Percentiles rank a stretch among this genome's conserved stretches.
phyloP scores from a whole-genome alignment of 2,329 filamentous ascomycete species.

The Penicillium sp. region DNA sequence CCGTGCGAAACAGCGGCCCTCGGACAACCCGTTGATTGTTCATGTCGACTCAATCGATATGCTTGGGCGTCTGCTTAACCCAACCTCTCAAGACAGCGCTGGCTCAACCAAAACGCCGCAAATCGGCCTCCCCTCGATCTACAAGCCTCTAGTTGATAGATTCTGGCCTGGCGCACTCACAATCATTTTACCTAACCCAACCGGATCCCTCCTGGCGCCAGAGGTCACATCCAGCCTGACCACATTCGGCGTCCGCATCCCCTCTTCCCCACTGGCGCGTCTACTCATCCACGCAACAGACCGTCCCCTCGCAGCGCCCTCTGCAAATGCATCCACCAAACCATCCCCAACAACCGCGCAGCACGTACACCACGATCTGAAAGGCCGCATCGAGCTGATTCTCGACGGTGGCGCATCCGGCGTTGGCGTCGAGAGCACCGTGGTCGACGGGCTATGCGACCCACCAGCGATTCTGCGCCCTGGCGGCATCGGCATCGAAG shows the following conservation, averaged over 20 bases:
- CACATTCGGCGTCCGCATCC: slow-evolving; percentile 90
- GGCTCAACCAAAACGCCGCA: slow-evolving; percentile 31
- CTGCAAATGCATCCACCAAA: slow-evolving; percentile 89
- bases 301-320: slow-evolving; percentile 82
- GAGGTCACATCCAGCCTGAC: slow-evolving; percentile 83
- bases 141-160: slow-evolving; percentile 69
- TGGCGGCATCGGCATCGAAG: slow-evolving; percentile 80
- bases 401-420: slow-evolving; percentile 82
- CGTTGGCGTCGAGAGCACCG: slow-evolving; percentile 94
- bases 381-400: slow-evolving; percentile 79
- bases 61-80: slow-evolving; percentile 61
- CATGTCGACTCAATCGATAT: slow-evolving; percentile 81
- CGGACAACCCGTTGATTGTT: slow-evolving; percentile 93
- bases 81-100: slow-evolving; percentile 25
- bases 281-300: slow-evolving; percentile 78
- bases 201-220: slow-evolving; percentile 70
- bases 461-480: slow-evolving; percentile 82
- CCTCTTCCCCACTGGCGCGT: slow-evolving; percentile 77
- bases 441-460: slow-evolving; percentile 81
- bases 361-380: slow-evolving; percentile 82
- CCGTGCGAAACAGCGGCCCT: slow-evolving; percentile 80
- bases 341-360: slow-evolving; percentile 87
- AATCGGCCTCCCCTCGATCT: slow-evolving; percentile 65
- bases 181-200: slow-evolving; percentile 76
- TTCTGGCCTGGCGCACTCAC: slow-evolving; percentile 98